phyloP scores from a whole-genome alignment of 1,284 basidiomycete species.

The Apiotrichum gracile region DNA sequence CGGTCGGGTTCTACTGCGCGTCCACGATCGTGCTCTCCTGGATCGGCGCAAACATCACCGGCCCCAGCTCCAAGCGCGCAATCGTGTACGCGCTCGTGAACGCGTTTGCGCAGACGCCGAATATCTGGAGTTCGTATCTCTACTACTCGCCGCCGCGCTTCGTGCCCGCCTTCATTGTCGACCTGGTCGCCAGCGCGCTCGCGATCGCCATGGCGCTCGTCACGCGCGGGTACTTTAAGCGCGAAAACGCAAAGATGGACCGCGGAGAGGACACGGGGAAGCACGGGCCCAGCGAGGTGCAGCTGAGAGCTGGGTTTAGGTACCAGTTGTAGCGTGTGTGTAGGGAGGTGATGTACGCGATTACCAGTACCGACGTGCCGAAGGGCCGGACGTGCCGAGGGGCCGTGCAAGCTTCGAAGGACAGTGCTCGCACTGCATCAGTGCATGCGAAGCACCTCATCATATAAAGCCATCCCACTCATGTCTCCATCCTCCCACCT shows the following conservation, averaged over 20 bases:
- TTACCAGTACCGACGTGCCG: no score
- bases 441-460: no score
- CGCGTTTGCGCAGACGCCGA: slow-evolving; percentile 41
- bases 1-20: slow-evolving; percentile 37
- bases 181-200: slow-evolving; percentile 38
- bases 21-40: slow-evolving; percentile 43
- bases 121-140: slow-evolving; percentile 45
- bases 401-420: no score
- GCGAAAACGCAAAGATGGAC: slow-evolving; percentile 40
- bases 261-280: slow-evolving; percentile 32
- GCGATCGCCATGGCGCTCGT: slow-evolving; percentile 22
- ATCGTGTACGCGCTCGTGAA: slow-evolving; percentile 44
- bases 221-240: slow-evolving; percentile 34
- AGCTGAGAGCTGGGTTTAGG: slow-evolving; percentile 36
- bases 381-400: no score
- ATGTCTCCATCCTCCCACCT: no score
- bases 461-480: no score
- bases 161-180: slow-evolving; percentile 38
- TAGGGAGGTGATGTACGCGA: no score
- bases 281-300: slow-evolving; percentile 32
- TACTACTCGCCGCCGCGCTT: slow-evolving; percentile 36
- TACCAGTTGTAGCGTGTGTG: slow-evolving; percentile 18
- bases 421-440: no score
- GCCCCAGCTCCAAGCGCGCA: slow-evolving; percentile 44
- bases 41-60: slow-evolving; percentile 40